Base-by-base conservation (phyloP, 2,329 filamentous ascomycete species). In the Aspergillus costaricaensis region DNA sequence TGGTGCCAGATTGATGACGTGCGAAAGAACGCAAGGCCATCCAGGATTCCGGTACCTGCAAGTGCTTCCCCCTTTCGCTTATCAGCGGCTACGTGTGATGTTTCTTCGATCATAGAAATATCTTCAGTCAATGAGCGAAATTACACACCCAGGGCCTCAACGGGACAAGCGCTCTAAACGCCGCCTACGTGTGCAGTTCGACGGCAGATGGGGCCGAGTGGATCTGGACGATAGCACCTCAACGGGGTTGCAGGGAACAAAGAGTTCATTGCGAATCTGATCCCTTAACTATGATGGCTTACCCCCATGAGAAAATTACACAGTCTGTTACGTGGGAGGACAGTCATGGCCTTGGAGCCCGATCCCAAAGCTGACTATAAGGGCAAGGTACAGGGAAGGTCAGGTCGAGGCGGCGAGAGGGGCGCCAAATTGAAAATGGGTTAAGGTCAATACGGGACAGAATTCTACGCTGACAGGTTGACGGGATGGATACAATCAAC, bases 161-260 rank as follows among this genome's bases (percentile, higher is more conserved):
- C 64, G 59, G 68, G 25, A 67, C 70, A 75, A 74, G 70, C 72
- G 71, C 72, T 70, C 65, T 72, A 74, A 65, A 72, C 72, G 72
- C 72, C 65, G 56, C 60, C 57, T 65, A 61, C 59, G 39, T 65
- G 64, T 53, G 30, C 64, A 61, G 7, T 21, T 62, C 23, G 21
- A 63, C 32, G 47, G 30, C 27, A 21, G 52, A 65, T 39, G 51
- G 55, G 49, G 15, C 48, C 25, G 48, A 58, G 61, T 60, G 63
- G 62, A 50, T 55, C 59, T 60, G 39, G 38, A 36, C 25, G 19
- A 39, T 51, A 38, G 21, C 51, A 55, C n/a, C 47, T 58, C 49
- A 32, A 48, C 30, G 43, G 55, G 56, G 41, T 54, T 53, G 61
- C 64, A 63, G 41, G 32, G 53, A 17, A 30, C 25, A 30, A 19